These are phyloP conservation scores for Fusarium pilosicola DNA, from an alignment of 2,329 filamentous ascomycete species.

Conservation along the genomic window DNA sequence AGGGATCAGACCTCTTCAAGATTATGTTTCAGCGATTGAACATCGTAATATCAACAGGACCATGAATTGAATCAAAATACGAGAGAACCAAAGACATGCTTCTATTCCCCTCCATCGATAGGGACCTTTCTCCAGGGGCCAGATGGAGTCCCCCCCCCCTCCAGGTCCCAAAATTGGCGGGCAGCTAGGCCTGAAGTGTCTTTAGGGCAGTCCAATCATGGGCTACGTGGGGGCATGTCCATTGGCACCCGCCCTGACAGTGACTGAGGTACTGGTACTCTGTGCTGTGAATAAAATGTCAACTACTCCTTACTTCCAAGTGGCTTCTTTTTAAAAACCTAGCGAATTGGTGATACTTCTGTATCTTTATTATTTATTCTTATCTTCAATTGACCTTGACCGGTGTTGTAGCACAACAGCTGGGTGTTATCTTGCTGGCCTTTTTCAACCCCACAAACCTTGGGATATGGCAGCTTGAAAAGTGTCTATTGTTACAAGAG, in stretches of 20 bases:
- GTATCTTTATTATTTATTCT: not conserved
- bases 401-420: not conserved
- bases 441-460: conserved; percentile 30
- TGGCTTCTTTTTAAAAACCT: not conserved
- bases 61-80: not conserved
- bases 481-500: not conserved
- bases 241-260: conserved; percentile 36
- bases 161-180: conserved; percentile 23
- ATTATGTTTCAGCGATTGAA: not conserved
- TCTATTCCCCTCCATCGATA: not conserved
- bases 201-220: conserved; percentile 40
- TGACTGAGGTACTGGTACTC: conserved; percentile 14
- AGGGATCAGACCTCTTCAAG: not conserved
- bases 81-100: not conserved
- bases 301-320: conserved; percentile 1
- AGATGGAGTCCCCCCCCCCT: conserved; percentile 15
- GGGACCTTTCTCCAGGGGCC: conserved; percentile 14
- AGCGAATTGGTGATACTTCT: not conserved
- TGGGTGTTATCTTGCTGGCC: not conserved
- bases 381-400: not conserved
- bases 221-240: conserved; percentile 31
- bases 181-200: conserved; percentile 31
- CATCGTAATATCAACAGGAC: too few relatives aligned
- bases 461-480: conserved; percentile 22
- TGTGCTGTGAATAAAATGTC: conserved; percentile 13